Percentiles rank a stretch among this genome's conserved stretches.
These are phyloP conservation scores for Penicillium steckii DNA, from an alignment of 495 filamentous ascomycete species.

Conservation along the genomic window DNA sequence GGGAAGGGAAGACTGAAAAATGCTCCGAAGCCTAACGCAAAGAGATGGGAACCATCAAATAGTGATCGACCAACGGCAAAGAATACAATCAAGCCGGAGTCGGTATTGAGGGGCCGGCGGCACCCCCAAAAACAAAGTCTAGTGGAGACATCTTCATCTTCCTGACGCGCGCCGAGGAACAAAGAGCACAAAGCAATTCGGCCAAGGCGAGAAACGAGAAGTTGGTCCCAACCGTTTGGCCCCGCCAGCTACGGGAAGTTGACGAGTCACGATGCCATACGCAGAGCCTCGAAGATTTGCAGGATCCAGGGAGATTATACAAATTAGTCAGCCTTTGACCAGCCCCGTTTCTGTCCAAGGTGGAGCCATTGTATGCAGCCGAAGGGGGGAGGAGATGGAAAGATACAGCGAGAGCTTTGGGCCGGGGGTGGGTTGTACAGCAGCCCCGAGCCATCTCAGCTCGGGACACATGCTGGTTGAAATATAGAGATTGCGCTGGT, in stretches of 20 bases:
- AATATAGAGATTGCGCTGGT: neutral
- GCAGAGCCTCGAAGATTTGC: neutral
- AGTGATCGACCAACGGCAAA: conserved; percentile 12
- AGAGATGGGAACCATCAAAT: conserved; percentile 2
- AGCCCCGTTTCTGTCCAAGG: neutral
- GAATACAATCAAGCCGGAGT: neutral
- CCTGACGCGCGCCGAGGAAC: conserved; percentile 13
- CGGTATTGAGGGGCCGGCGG: neutral
- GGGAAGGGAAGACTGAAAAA: neutral
- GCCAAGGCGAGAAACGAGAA: neutral
- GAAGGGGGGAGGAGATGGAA: conserved; percentile 1
- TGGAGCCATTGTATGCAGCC: conserved; percentile 1
- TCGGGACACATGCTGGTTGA: neutral
- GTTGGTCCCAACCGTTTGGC: conserved; percentile 6
- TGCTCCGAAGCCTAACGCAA: neutral
- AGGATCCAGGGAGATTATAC: conserved; percentile 5
- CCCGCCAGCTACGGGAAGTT: conserved; percentile 3
- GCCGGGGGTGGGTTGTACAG: neutral
- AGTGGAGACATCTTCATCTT: conserved; percentile 20
- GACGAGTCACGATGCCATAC: neutral
- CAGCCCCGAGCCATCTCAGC: neutral
- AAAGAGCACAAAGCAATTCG: conserved; percentile 7
- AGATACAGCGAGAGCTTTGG: conserved; percentile 5
- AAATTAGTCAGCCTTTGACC: conserved; percentile 12
- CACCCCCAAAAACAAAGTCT: conserved; percentile 3